Evolutionary conservation across 2,329 filamentous ascomycete genomes (phyloP).

Genomic region (Diplodia intermedia): DNA sequence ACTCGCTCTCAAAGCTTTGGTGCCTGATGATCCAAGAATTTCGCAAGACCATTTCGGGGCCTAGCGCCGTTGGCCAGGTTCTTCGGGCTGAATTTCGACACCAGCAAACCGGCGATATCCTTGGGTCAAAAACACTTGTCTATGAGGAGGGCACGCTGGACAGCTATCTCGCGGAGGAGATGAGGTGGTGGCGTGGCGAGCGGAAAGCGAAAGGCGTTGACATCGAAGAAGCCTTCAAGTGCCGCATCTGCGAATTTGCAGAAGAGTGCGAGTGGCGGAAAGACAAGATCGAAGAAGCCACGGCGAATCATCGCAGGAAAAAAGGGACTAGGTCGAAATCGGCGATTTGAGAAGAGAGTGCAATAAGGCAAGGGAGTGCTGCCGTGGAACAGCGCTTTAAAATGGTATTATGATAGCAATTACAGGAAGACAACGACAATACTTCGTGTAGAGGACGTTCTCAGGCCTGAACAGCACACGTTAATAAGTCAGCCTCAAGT

Average conservation of each 20-base stretch:
- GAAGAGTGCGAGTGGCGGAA: conserved; percentile 80
- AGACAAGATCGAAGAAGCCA: conserved; percentile 68
- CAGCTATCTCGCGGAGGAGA: conserved; percentile 70
- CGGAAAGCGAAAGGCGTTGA: conserved; percentile 75
- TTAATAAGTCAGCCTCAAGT: background rate
- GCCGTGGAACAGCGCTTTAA: background rate
- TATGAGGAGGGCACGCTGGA: conserved; percentile 71
- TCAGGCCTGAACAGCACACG: background rate
- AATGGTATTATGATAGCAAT: background rate
- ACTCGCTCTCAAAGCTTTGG: conserved; percentile 67
- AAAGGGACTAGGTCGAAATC: background rate
- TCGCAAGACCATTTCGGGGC: conserved; percentile 53
- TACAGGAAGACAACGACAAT: background rate
- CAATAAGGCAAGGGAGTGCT: background rate
- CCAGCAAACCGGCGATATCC: conserved; percentile 55
- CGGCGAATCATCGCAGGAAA: background rate
- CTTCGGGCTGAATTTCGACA: conserved; percentile 64
- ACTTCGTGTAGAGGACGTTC: background rate
- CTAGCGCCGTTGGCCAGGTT: conserved; percentile 62
- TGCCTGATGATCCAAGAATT: conserved; percentile 68
- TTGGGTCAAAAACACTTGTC: conserved; percentile 67
- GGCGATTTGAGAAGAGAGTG: background rate
- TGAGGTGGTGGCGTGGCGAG: conserved; percentile 89
- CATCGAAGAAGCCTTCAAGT: conserved; percentile 89
- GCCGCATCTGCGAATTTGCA: conserved; percentile 81